These are phyloP conservation scores for Haplographium delicatum DNA, from an alignment of 495 filamentous ascomycete species.

Conservation along the genomic window DNA sequence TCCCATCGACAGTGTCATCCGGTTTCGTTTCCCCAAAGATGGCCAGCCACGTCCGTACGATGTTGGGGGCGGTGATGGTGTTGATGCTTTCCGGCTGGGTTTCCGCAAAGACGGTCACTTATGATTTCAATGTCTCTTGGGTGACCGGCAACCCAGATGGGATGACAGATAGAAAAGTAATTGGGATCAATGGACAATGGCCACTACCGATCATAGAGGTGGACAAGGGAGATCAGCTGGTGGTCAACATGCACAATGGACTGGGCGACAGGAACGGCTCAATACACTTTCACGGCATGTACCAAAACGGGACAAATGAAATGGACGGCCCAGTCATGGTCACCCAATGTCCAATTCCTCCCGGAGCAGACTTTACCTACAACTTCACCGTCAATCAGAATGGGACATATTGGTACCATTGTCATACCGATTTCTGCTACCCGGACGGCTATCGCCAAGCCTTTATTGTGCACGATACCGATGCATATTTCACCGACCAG, in stretches of 20 bases:
- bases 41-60: background rate
- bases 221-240: constrained; percentile 59
- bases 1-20: background rate
- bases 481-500: constrained; percentile 50
- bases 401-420: constrained; percentile 18
- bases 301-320: constrained; percentile 52
- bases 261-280: constrained; percentile 62
- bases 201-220: constrained; percentile 64
- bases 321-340: constrained; percentile 59
- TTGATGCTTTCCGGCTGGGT: background rate
- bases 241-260: constrained; percentile 64
- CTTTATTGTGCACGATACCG: constrained; percentile 64
- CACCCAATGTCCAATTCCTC: constrained; percentile 47
- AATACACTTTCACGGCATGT: constrained; percentile 62
- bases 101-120: constrained; percentile 32
- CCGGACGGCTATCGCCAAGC: constrained; percentile 66
- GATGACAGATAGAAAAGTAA: constrained; percentile 55
- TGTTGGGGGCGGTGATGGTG: background rate
- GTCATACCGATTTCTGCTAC: constrained; percentile 19
- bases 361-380: constrained; percentile 55
- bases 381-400: constrained; percentile 59
- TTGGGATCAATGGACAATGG: constrained; percentile 75
- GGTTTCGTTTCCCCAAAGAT: background rate
- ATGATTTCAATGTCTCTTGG: constrained; percentile 71
- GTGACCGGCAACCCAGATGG: constrained; percentile 67